Conservation (phyloP, 192 early-diverging fungal genomes). For the Globomyces pollinis-pini region DNA sequence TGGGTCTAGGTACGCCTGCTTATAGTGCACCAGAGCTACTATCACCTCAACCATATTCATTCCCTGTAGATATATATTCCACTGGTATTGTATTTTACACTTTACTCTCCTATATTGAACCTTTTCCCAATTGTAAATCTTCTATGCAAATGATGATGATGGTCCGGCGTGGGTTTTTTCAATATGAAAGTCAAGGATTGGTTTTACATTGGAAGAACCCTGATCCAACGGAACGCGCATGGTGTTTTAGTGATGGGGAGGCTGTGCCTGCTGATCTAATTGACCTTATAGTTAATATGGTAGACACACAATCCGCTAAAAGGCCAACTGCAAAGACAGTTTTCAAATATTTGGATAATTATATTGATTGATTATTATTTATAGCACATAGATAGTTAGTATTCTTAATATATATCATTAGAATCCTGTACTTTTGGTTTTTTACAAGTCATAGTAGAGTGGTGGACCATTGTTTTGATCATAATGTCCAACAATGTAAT, state of each 20-base stretch:
- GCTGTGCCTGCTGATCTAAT: neutral
- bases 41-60: constrained; percentile 25
- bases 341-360: neutral
- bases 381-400: too few species aligned
- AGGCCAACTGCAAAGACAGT: neutral
- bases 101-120: constrained; percentile 27
- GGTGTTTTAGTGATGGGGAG: constrained; percentile 29
- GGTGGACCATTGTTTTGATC: too few species aligned
- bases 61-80: constrained; percentile 44
- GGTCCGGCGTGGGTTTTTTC: constrained; percentile 40
- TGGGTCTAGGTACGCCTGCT: constrained; percentile 38
- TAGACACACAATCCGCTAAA: neutral
- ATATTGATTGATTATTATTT: too few species aligned
- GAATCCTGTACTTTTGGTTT: too few species aligned
- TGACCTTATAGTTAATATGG: neutral
- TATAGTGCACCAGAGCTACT: constrained; percentile 45
- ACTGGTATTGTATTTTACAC: constrained; percentile 39
- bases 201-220: constrained; percentile 1
- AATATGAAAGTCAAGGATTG: constrained; percentile 26
- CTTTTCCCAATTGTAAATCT: constrained; percentile 25
- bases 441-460: too few species aligned
- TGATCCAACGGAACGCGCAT: constrained; percentile 13
- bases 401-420: too few species aligned
- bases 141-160: constrained; percentile 35
- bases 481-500: too few species aligned